phyloP scores from a whole-genome alignment of 352 stramenopile genomes.

The Saprolegnia diclina region DNA sequence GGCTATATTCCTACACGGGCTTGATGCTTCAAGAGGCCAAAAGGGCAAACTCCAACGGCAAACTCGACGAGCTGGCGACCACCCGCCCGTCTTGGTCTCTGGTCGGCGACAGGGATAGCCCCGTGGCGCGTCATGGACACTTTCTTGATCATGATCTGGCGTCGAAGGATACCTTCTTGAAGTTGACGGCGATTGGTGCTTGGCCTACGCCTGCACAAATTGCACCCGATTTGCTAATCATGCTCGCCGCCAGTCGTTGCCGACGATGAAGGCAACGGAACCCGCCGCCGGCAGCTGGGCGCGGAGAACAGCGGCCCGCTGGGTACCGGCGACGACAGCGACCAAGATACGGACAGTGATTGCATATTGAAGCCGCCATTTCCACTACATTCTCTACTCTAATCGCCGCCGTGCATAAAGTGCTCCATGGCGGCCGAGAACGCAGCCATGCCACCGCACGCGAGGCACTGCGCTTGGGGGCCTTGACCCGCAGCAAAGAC shows the following conservation, averaged over 20 bases:
- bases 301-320: no score
- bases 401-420: slow-evolving; percentile 60
- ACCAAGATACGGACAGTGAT: not conserved
- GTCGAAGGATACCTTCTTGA: no score
- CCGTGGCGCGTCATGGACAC: no score
- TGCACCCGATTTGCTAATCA: not conserved
- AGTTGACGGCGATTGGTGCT: no score
- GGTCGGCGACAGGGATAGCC: no score
- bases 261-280: not conserved
- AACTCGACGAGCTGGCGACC: not conserved
- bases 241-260: not conserved
- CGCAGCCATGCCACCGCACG: slow-evolving; percentile 89
- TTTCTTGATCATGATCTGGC: no score
- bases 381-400: not conserved
- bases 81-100: not conserved
- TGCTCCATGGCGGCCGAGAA: slow-evolving; percentile 89
- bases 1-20: not conserved
- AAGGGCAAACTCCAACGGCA: not conserved
- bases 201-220: not conserved
- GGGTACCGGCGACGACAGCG: no score
- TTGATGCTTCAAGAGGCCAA: not conserved
- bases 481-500: slow-evolving; percentile 91
- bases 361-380: not conserved
- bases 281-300: no score
- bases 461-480: slow-evolving; percentile 88